These are phyloP conservation scores for Cytospora chrysosperma DNA, from an alignment of 2,329 filamentous ascomycete species.

Conservation along the genomic window DNA sequence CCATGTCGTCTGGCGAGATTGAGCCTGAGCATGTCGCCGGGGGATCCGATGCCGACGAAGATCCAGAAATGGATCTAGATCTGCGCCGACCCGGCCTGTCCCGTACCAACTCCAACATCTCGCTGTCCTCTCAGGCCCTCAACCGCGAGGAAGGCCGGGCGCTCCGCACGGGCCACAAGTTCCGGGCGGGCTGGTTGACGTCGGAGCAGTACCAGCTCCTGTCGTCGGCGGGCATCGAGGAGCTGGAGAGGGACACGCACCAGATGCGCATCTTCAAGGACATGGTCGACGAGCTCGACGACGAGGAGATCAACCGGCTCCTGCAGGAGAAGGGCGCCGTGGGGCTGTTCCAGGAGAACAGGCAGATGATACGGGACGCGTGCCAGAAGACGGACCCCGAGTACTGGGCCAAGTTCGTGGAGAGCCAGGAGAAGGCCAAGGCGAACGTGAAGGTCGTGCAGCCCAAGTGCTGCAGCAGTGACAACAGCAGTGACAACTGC, in stretches of 20 bases:
- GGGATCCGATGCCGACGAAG: constrained; percentile 50
- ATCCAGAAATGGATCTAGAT: constrained; percentile 34
- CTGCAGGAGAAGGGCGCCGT: constrained; percentile 59
- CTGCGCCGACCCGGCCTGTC: constrained; percentile 34
- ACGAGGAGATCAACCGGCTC: constrained; percentile 54
- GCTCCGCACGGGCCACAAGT: constrained; percentile 55
- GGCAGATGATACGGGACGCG: constrained; percentile 47
- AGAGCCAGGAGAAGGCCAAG: constrained; percentile 59
- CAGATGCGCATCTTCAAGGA: constrained; percentile 56
- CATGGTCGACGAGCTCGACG: constrained; percentile 62
- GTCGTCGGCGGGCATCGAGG: constrained; percentile 41
- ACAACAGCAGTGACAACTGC: neutral
- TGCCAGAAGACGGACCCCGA: constrained; percentile 63
- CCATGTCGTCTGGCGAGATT: constrained; percentile 34
- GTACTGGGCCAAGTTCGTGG: constrained; percentile 62
- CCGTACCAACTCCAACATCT: constrained; percentile 53
- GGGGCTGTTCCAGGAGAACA: constrained; percentile 59
- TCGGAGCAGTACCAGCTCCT: constrained; percentile 52
- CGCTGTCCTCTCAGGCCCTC: constrained; percentile 49
- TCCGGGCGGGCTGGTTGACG: constrained; percentile 51
- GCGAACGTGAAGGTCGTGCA: constrained; percentile 47
- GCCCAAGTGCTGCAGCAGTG: constrained; percentile 4
- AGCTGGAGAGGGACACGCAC: constrained; percentile 50
- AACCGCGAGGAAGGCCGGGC: constrained; percentile 58
- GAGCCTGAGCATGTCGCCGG: constrained; percentile 39